Evolutionary conservation across 179 eudicot species (phyloP).

Genomic region (Pouteria campechiana): DNA sequence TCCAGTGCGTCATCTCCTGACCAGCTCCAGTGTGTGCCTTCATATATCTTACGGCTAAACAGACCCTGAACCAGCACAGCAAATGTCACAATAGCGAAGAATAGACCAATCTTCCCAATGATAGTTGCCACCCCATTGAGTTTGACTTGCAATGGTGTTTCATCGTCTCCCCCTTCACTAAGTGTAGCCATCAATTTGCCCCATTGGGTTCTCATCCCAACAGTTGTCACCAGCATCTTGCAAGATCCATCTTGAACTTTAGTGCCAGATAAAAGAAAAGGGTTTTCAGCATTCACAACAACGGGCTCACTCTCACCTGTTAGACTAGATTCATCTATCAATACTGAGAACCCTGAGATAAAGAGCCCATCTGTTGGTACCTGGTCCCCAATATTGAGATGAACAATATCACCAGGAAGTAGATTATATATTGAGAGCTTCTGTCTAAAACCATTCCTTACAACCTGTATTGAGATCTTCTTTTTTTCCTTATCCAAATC

Average conservation of each 20-base stretch:
- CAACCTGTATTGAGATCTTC: constrained; percentile 76
- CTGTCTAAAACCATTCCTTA: constrained; percentile 73
- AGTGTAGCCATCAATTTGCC: constrained; percentile 91
- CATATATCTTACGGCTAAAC: constrained; percentile 44
- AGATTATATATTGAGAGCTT: constrained; percentile 77
- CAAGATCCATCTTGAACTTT: constrained; percentile 96
- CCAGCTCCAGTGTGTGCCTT: constrained; percentile 47
- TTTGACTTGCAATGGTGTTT: constrained; percentile 89
- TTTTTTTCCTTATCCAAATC: constrained; percentile 95
- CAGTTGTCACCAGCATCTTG: constrained; percentile 84
- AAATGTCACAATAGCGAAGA: constrained; percentile 79
- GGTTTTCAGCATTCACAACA: constrained; percentile 52
- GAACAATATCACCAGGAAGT: constrained; percentile 84
- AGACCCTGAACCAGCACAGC: constrained; percentile 76
- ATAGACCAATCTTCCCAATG: constrained; percentile 80
- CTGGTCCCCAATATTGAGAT: constrained; percentile 84
- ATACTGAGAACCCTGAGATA: constrained; percentile 69
- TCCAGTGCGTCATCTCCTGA: constrained; percentile 69
- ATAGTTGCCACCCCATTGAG: constrained; percentile 93
- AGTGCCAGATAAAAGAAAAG: constrained; percentile 79
- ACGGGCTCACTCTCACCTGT: constrained; percentile 96
- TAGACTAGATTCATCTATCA: constrained; percentile 83
- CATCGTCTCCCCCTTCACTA: constrained; percentile 90
- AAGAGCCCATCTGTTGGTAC: constrained; percentile 97
- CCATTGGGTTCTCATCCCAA: constrained; percentile 98